Conservation (phyloP, 2,329 filamentous ascomycete species). For the Verticillium klebahnii region DNA sequence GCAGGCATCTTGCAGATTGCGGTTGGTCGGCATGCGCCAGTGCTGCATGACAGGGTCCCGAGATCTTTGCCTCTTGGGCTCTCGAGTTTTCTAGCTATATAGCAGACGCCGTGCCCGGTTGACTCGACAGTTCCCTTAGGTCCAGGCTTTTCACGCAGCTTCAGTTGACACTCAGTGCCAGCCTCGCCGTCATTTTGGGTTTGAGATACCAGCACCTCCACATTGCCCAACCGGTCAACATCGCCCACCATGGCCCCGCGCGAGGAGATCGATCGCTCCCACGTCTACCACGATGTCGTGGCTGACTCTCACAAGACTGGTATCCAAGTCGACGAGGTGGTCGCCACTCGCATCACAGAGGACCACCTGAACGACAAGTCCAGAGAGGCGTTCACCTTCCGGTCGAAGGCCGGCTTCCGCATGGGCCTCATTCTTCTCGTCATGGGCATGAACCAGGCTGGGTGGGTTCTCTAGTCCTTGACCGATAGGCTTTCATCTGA, state of each 20-base stretch:
- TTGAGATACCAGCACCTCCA: not conserved
- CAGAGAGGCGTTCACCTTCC: slow-evolving; percentile 31
- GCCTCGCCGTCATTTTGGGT: not conserved
- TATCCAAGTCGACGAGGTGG: slow-evolving; percentile 36
- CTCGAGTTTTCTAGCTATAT: not conserved
- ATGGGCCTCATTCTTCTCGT: slow-evolving; percentile 37
- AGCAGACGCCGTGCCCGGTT: not conserved
- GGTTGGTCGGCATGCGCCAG: not conserved
- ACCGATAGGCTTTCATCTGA: not conserved
- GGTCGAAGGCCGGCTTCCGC: slow-evolving; percentile 34
- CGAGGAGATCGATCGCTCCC: slow-evolving; percentile 11
- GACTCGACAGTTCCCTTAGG: not conserved
- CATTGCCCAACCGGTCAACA: not conserved
- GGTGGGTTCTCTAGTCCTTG: slow-evolving; percentile 10
- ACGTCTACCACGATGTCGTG: slow-evolving; percentile 19
- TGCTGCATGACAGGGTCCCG: not conserved
- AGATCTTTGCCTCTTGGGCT: not conserved
- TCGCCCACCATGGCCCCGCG: slow-evolving; percentile 10
- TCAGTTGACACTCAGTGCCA: not conserved
- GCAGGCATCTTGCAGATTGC: not conserved
- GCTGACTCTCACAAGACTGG: slow-evolving; percentile 24
- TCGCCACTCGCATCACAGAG: slow-evolving; percentile 38
- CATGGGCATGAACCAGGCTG: slow-evolving; percentile 41
- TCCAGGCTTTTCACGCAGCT: not conserved
- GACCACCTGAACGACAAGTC: slow-evolving; percentile 39